Percentiles rank a stretch among this genome's conserved stretches.
These are phyloP conservation scores for Talaromyces piceae DNA, from an alignment of 2,329 filamentous ascomycete genomes.

Conservation along the genomic window DNA sequence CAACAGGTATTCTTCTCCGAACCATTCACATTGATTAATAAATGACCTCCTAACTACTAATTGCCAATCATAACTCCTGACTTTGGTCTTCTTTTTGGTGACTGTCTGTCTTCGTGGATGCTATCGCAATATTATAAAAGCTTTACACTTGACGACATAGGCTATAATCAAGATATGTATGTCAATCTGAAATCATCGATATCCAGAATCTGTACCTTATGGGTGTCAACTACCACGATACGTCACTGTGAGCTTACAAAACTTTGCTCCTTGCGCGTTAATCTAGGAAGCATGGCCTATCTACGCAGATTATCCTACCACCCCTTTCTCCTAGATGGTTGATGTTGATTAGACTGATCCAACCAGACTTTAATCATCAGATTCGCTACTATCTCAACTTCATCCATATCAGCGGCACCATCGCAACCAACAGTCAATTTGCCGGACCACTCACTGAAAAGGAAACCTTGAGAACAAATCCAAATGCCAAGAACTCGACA, in stretches of 20 bases:
- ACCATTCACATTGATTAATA: slow-evolving; percentile 7
- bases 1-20: slow-evolving; percentile 5
- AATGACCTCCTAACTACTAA: too few species aligned
- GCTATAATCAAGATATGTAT: too few species aligned
- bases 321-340: too few species aligned
- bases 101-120: too few species aligned
- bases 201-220: not conserved
- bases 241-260: slow-evolving; percentile 7
- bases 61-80: too few species aligned
- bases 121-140: too few species aligned
- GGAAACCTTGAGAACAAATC: not conserved
- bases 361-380: not conserved
- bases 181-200: not conserved
- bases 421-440: not conserved
- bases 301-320: too few species aligned
- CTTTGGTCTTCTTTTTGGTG: too few species aligned
- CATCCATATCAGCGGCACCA: not conserved
- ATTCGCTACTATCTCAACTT: too few species aligned
- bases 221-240: not conserved
- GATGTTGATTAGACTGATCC: too few species aligned
- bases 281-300: too few species aligned
- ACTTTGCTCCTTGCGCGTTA: not conserved
- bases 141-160: too few species aligned
- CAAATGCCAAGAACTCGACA: slow-evolving; percentile 4
- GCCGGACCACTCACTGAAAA: not conserved